Percentiles rank a stretch among this genome's conserved stretches.
Conservation (phyloP, 352 stramenopile species). For the Phytophthora crassamura region DNA sequence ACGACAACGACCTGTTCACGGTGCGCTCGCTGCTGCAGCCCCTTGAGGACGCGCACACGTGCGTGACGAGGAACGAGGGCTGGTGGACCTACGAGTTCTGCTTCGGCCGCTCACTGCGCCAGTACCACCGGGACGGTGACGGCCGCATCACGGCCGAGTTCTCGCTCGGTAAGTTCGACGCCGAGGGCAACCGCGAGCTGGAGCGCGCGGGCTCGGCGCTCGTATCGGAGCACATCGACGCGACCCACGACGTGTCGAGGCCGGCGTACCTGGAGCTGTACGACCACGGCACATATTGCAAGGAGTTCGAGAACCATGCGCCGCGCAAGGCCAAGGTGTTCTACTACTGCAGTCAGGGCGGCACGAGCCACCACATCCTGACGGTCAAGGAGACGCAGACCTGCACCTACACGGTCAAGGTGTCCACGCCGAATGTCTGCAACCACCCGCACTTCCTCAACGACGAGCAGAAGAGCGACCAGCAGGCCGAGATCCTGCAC, state of each 20-base stretch:
- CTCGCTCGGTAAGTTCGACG: conserved; percentile 66
- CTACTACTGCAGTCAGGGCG: conserved; percentile 81
- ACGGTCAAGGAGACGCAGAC: conserved; percentile 84
- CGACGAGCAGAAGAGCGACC: conserved; percentile 64
- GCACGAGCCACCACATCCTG: conserved; percentile 73
- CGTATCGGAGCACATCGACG: conserved; percentile 80
- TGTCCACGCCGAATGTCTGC: conserved; percentile 76
- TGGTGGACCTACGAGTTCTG: conserved; percentile 90
- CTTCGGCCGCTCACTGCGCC: conserved; percentile 69
- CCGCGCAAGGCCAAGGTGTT: conserved; percentile 71
- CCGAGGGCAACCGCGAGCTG: conserved; percentile 55
- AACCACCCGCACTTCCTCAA: conserved; percentile 86
- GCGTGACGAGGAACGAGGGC: conserved; percentile 81
- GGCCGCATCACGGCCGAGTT: conserved; percentile 74
- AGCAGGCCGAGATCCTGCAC: conserved; percentile 67
- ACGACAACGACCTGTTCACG: conserved; percentile 55
- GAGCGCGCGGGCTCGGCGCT: conserved; percentile 50
- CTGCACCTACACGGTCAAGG: conserved; percentile 84
- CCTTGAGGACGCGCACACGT: conserved; percentile 54
- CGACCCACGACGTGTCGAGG: conserved; percentile 72
- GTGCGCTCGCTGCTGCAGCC: conserved; percentile 65
- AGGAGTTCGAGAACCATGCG: conserved; percentile 67
- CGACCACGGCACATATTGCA: conserved; percentile 71
- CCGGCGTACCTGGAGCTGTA: conserved; percentile 81
- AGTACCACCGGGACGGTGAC: conserved; percentile 80